Conservation (phyloP, 202 grass and related monocot genomes). For the Schoenoplectus tabernaemontani region DNA sequence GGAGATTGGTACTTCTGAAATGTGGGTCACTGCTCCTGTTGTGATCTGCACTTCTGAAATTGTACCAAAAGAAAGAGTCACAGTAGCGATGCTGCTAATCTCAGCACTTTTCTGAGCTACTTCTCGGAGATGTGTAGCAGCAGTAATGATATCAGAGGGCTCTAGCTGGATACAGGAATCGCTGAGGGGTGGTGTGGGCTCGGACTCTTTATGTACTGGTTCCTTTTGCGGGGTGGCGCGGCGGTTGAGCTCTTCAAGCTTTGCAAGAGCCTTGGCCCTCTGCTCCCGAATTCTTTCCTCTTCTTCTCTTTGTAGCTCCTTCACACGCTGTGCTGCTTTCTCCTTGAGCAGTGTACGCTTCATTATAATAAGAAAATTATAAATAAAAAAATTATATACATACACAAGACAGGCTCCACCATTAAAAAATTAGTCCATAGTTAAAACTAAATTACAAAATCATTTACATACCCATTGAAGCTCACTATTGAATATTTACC, state of each 20-base stretch:
- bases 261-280: conserved; percentile 84
- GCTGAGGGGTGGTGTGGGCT: background rate
- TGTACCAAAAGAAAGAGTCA: conserved; percentile 21
- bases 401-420: background rate
- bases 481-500: too few relatives aligned
- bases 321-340: conserved; percentile 81
- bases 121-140: background rate
- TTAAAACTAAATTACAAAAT: too few relatives aligned
- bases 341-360: conserved; percentile 80
- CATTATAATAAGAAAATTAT: conserved; percentile 16
- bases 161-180: background rate
- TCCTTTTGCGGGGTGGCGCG: conserved; percentile 31
- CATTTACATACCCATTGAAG: too few relatives aligned
- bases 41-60: conserved; percentile 23
- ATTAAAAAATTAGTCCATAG: conserved; percentile 26
- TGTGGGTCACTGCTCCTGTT: conserved; percentile 14
- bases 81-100: background rate
- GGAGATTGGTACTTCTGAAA: background rate
- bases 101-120: conserved; percentile 10
- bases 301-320: conserved; percentile 77
- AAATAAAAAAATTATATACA: background rate
- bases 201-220: conserved; percentile 2
- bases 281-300: conserved; percentile 77
- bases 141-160: background rate
- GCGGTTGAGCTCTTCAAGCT: conserved; percentile 86